phyloP scores from a whole-genome alignment of 2,329 filamentous ascomycete genomes.

The Claviceps cyperi region DNA sequence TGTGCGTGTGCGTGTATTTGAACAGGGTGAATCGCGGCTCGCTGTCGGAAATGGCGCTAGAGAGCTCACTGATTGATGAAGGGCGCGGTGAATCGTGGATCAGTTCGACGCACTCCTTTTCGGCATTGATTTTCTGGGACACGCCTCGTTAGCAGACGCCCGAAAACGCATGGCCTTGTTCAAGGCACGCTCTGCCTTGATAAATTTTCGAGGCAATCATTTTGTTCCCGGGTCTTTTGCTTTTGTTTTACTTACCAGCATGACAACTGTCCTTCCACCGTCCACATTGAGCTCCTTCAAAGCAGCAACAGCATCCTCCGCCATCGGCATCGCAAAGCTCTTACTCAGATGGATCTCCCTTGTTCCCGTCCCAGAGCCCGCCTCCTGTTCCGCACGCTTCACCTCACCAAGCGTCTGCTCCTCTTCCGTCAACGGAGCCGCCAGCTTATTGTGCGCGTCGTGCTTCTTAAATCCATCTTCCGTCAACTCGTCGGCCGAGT shows the following conservation, averaged over 20 bases:
- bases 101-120: slow-evolving; percentile 55
- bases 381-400: slow-evolving; percentile 60
- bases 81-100: slow-evolving; percentile 37
- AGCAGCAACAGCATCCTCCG: slow-evolving; percentile 48
- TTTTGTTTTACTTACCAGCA: slow-evolving; percentile 39
- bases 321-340: slow-evolving; percentile 42
- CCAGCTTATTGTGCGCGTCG: slow-evolving; percentile 48
- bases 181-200: too few species aligned
- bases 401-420: slow-evolving; percentile 58
- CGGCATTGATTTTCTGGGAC: slow-evolving; percentile 53
- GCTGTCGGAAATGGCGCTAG: slow-evolving; percentile 43
- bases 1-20: slow-evolving; percentile 45
- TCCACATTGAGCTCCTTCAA: slow-evolving; percentile 43
- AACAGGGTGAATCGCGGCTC: slow-evolving; percentile 72
- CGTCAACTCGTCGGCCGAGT: slow-evolving; percentile 53
- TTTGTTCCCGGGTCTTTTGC: not conserved
- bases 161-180: too few species aligned
- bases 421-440: slow-evolving; percentile 65
- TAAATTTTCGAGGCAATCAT: too few species aligned
- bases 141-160: not conserved
- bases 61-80: slow-evolving; percentile 42
- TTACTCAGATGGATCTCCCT: slow-evolving; percentile 46
- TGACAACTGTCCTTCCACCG: slow-evolving; percentile 39
- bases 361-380: slow-evolving; percentile 50
- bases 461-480: slow-evolving; percentile 56